phyloP scores from a whole-genome alignment of 345 rosid genomes.

The Populus deltoides region DNA sequence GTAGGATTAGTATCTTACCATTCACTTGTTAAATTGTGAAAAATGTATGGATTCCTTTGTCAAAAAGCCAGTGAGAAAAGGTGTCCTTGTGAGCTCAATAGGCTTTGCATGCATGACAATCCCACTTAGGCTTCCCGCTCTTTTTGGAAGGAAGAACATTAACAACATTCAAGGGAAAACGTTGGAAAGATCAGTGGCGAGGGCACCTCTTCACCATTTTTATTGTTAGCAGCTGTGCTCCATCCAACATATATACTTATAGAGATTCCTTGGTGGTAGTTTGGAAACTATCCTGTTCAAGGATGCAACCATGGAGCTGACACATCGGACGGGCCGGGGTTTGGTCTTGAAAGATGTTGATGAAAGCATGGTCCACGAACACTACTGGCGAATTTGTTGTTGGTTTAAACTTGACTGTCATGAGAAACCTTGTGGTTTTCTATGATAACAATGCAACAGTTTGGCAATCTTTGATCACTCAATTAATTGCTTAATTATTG shows the following conservation, averaged over 20 bases:
- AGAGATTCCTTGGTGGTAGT: slow-evolving; percentile 14
- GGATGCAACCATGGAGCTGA: not conserved
- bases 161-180: too few relatives aligned
- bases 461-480: slow-evolving; percentile 66
- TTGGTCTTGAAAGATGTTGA: not conserved
- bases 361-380: not conserved
- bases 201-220: slow-evolving; percentile 21
- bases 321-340: not conserved
- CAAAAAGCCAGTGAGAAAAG: too few relatives aligned
- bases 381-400: not conserved
- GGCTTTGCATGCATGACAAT: too few relatives aligned
- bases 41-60: too few relatives aligned
- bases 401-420: too few relatives aligned
- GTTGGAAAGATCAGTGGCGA: too few relatives aligned
- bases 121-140: too few relatives aligned
- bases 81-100: too few relatives aligned
- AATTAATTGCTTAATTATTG: slow-evolving; percentile 34
- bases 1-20: too few relatives aligned
- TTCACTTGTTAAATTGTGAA: too few relatives aligned
- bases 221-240: slow-evolving; percentile 12
- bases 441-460: slow-evolving; percentile 13
- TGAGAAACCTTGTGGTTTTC: slow-evolving; percentile 24
- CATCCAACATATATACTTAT: not conserved
- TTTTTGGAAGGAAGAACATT: too few relatives aligned
- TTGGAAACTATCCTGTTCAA: slow-evolving; percentile 13